These are phyloP conservation scores for Fusarium sp. DNA, from an alignment of 2,329 filamentous ascomycete genomes.

Conservation along the genomic window DNA sequence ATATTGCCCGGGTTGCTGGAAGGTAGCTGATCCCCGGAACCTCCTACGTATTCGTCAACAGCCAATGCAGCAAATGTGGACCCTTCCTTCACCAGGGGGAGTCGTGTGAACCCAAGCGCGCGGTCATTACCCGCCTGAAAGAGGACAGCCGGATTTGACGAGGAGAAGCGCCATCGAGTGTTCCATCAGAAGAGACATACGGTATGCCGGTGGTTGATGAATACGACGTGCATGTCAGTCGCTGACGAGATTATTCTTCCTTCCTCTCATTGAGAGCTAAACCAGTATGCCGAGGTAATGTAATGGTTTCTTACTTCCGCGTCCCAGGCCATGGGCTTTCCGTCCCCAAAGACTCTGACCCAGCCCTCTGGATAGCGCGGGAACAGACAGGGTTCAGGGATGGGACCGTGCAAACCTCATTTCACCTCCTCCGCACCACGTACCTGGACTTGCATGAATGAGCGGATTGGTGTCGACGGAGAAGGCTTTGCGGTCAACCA, in stretches of 20 bases:
- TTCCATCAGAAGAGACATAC: neutral
- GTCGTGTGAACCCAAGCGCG: conserved; percentile 8
- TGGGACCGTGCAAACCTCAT: conserved; percentile 38
- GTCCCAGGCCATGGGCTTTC: conserved; percentile 13
- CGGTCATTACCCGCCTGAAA: neutral
- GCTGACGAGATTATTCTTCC: neutral
- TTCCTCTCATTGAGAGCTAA: neutral
- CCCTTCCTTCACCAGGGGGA: conserved; percentile 14
- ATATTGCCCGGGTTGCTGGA: conserved; percentile 15
- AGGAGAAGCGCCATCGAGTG: neutral
- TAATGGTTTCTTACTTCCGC: neutral
- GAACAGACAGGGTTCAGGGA: conserved; percentile 41
- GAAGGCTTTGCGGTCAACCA: neutral
- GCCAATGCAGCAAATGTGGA: conserved; percentile 19
- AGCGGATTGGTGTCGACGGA: conserved; percentile 12
- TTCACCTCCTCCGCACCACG: conserved; percentile 22
- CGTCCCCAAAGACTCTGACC: conserved; percentile 35
- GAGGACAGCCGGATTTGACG: neutral
- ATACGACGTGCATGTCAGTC: neutral
- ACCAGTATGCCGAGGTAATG: neutral
- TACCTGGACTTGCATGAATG: conserved; percentile 26
- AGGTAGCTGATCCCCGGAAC: conserved; percentile 17
- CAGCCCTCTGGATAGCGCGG: conserved; percentile 43
- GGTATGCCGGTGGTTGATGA: no score
- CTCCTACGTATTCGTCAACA: conserved; percentile 22